phyloP scores from a whole-genome alignment of 2,329 filamentous ascomycete species.

The Diaporthe ampelina region DNA sequence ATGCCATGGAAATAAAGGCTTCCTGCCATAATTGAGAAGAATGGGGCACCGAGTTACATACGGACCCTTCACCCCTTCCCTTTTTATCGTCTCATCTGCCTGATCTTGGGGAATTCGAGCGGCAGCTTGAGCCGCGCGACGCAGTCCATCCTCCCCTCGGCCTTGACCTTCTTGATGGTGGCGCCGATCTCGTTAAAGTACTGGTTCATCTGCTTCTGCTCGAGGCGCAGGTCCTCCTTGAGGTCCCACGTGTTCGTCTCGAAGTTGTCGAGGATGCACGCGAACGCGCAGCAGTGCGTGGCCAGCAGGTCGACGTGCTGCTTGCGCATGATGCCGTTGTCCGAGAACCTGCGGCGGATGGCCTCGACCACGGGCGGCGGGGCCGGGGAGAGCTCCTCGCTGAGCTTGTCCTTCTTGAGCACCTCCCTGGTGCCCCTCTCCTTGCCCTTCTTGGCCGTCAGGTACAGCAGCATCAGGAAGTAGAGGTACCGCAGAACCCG shows the following conservation, averaged over 20 bases:
- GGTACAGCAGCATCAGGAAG: slow-evolving; percentile 69
- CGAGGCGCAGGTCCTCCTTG: slow-evolving; percentile 78
- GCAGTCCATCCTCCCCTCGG: slow-evolving; percentile 66
- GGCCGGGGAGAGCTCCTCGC: slow-evolving; percentile 67
- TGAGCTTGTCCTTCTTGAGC: slow-evolving; percentile 73
- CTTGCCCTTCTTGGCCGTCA: slow-evolving; percentile 60
- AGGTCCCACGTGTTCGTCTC: slow-evolving; percentile 79
- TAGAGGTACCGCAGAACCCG: slow-evolving; percentile 73
- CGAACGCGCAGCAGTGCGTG: slow-evolving; percentile 80
- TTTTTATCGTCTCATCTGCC: slow-evolving; percentile 44
- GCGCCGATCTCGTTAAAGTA: slow-evolving; percentile 86
- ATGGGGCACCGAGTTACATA: too few species aligned
- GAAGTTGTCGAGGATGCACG: slow-evolving; percentile 80
- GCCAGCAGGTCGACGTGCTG: slow-evolving; percentile 80
- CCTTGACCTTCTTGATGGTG: slow-evolving; percentile 71
- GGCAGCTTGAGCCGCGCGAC: slow-evolving; percentile 83
- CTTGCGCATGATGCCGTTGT: slow-evolving; percentile 75
- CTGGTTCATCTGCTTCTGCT: slow-evolving; percentile 77
- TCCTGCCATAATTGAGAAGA: too few species aligned
- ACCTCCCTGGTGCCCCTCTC: slow-evolving; percentile 65
- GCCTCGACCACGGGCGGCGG: slow-evolving; percentile 75
- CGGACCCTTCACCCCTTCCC: too few species aligned
- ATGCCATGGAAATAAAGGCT: neutral
- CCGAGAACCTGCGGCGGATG: slow-evolving; percentile 78
- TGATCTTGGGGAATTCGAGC: slow-evolving; percentile 81